Evolutionary conservation across 768 basidiomycete genomes (phyloP).

Genomic region (Gyrodon lividus): DNA sequence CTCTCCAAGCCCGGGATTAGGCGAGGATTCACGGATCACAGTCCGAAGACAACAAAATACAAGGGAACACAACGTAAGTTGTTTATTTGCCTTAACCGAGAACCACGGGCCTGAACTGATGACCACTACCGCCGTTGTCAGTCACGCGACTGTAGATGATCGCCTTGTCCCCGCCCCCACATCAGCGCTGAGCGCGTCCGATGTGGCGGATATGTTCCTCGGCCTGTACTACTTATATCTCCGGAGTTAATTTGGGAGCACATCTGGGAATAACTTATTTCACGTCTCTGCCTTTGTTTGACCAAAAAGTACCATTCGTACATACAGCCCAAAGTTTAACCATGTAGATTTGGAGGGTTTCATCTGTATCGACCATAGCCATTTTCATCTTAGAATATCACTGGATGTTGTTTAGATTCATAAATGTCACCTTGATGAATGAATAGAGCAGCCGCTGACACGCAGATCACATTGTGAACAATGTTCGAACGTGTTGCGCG

Average conservation of each 20-base stretch:
- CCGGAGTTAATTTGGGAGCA: constrained; percentile 22
- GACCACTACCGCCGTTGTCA: constrained; percentile 13
- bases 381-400: constrained; percentile 10
- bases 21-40: constrained; percentile 33
- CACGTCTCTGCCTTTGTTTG: constrained; percentile 11
- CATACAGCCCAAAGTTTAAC: constrained; percentile 10
- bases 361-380: constrained; percentile 16
- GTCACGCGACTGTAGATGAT: constrained; percentile 33
- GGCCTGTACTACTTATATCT: constrained; percentile 21
- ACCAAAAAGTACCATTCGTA: constrained; percentile 24
- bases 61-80: constrained; percentile 22
- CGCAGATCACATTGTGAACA: constrained; percentile 4
- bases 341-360: constrained; percentile 4
- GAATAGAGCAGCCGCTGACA: constrained; percentile 9
- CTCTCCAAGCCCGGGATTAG: constrained; percentile 31
- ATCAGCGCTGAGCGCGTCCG: constrained; percentile 21
- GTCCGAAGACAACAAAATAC: constrained; percentile 30
- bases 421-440: constrained; percentile 8
- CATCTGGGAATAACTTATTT: constrained; percentile 29
- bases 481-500: neutral
- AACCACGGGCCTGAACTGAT: constrained; percentile 7
- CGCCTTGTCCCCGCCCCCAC: constrained; percentile 9
- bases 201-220: constrained; percentile 15
- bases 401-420: constrained; percentile 4
- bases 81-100: neutral